phyloP scores from a whole-genome alignment of 2,329 filamentous ascomycete genomes.

The Xylariaceae sp. region DNA sequence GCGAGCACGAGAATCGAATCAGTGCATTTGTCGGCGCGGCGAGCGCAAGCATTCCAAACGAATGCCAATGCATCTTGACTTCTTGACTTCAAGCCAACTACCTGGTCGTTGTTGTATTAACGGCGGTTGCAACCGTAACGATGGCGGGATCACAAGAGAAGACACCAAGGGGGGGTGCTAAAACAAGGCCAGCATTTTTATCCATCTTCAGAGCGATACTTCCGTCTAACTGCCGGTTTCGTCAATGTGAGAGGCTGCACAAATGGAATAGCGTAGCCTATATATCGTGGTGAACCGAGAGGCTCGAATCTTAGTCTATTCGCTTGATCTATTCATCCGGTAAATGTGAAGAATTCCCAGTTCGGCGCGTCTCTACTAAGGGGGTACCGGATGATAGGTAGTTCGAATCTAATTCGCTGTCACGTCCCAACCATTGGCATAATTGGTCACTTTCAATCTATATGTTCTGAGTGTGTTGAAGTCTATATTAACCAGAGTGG shows the following conservation, averaged over 20 bases:
- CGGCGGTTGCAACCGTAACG: conserved; percentile 1
- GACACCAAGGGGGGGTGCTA: conserved; percentile 1
- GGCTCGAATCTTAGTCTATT: conserved; percentile 2
- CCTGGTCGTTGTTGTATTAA: background rate
- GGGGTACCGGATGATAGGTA: background rate
- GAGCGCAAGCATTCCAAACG: conserved; percentile 27
- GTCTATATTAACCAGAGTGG: conserved; percentile 21
- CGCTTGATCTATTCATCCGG: background rate
- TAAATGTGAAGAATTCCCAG: background rate
- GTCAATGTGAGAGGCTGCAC: background rate
- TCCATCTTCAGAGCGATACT: conserved; percentile 2
- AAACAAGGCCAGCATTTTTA: conserved; percentile 11
- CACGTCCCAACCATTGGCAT: conserved; percentile 6
- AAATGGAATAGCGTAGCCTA: conserved; percentile 1
- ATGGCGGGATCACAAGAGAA: background rate
- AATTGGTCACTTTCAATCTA: conserved; percentile 1
- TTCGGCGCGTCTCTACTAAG: background rate
- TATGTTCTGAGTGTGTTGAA: conserved; percentile 3
- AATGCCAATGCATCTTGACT: conserved; percentile 27
- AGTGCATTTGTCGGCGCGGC: conserved; percentile 28
- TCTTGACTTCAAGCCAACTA: conserved; percentile 1
- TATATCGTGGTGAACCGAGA: background rate
- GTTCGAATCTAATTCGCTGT: background rate
- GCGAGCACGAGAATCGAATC: conserved; percentile 36
- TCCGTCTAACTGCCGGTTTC: background rate